Base-by-base conservation (phyloP, 2,329 filamentous ascomycete species). In the Penicillium griseofulvum region DNA sequence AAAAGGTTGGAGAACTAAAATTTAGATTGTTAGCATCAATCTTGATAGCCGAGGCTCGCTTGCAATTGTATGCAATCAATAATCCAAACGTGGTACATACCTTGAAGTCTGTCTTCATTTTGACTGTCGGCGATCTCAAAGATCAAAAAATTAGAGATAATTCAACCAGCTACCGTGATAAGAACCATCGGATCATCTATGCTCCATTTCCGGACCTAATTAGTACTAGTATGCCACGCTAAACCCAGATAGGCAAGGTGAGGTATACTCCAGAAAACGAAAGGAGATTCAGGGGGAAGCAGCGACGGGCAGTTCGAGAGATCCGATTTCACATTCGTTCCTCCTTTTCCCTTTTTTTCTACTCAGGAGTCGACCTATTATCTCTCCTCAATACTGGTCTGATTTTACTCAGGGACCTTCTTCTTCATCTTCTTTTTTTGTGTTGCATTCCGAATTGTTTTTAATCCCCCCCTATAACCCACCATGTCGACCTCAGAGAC, bases 91-190 rank as follows among this genome's bases (percentile, higher is more conserved):
- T 24, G 10, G 55, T 42, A 52, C 56, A 55, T 75, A 95, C 93
- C 86, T 94, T 95, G 76, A 97, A 99, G 78, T 97, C 93, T 65
- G 92, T 97, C 89, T 97, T 99, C 94, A 99, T 99, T 58, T 63
- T 64, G 45, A 48, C 61, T 44, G 55, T 59, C 57, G 62, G 65
- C 60, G 56, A 65, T 65, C 57, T 39, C 50, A 44, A 28, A 54
- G 58, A 59, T 61, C 54, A 58, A 65, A 65, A 65, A 65, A 61
- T 63, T 64, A 55, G 42, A 53, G 49, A 49, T 54, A 54, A 55
- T 54, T 52, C 50, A 56, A 58, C 42, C 28, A 53, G 44, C 51
- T 53, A 49, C 47, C 37, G 57, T 62, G 63, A 65, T 65, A 65
- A 65, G 63, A 45, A 33, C 29, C 37, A 2, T n/a, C 60, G 63